A percentile compares a stretch with the other conserved stretches of the same genome.
These are phyloP conservation scores for Aspergillus haitiensis DNA, from an alignment of 495 filamentous ascomycete species.

Conservation along the genomic window DNA sequence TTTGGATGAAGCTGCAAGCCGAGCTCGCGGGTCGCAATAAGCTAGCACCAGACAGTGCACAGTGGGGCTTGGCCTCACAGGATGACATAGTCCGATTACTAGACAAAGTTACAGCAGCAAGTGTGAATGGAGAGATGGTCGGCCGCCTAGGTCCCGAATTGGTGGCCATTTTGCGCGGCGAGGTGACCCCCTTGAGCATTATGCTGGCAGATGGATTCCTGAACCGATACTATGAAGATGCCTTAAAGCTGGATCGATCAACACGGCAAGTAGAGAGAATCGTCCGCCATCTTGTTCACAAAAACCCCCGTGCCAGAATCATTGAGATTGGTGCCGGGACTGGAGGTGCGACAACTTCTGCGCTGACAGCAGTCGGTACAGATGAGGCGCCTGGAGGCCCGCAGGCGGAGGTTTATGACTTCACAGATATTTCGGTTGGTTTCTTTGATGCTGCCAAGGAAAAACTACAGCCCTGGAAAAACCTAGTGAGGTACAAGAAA, in stretches of 20 bases:
- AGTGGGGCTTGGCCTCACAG: neutral
- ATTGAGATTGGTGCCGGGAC: conserved; percentile 23
- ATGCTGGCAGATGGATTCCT: conserved; percentile 2
- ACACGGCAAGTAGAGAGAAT: neutral
- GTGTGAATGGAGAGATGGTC: conserved; percentile 3
- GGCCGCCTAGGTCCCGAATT: conserved; percentile 10
- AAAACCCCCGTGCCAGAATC: conserved; percentile 12
- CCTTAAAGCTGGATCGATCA: neutral
- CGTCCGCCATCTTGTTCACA: conserved; percentile 4
- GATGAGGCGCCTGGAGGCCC: neutral
- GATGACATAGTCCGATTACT: neutral
- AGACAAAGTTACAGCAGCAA: neutral
- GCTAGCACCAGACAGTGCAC: neutral
- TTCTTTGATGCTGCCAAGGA: neutral
- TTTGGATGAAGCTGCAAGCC: neutral
- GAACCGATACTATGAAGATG: conserved; percentile 2
- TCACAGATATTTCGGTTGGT: neutral
- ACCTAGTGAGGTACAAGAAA: neutral
- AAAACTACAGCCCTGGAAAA: neutral
- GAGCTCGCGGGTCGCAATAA: neutral
- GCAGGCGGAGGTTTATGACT: neutral
- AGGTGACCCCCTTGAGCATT: neutral
- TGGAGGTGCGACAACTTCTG: neutral
- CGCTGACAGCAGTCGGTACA: neutral
- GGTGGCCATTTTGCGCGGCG: conserved; percentile 2